A percentile compares a stretch with the other conserved stretches of the same genome.
phyloP scores from a whole-genome alignment of 2,329 filamentous ascomycete genomes.

The Colletotrichum sp. region DNA sequence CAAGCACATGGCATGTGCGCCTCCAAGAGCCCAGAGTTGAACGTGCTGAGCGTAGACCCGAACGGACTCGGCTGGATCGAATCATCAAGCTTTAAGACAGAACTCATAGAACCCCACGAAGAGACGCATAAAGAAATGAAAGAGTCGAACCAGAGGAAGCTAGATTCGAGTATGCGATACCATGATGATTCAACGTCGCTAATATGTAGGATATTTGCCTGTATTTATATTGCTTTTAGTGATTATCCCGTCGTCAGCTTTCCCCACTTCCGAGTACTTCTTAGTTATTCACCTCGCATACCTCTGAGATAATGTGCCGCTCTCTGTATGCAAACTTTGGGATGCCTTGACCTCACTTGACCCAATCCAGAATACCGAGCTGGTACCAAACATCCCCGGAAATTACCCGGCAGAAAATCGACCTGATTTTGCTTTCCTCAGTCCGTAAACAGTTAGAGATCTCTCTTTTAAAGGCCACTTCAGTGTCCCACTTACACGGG shows the following conservation, averaged over 20 bases:
- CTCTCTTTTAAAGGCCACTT: not conserved
- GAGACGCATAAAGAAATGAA: too few relatives aligned
- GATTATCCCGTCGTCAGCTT: not conserved
- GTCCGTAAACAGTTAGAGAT: not conserved
- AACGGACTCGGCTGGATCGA: not conserved
- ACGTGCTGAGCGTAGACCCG: not conserved
- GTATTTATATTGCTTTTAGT: not conserved
- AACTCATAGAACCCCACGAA: not conserved
- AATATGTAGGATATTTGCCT: not conserved
- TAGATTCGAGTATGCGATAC: too few relatives aligned
- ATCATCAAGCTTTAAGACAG: too few relatives aligned
- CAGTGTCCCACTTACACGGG: not conserved
- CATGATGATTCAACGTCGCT: too few relatives aligned
- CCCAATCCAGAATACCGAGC: not conserved
- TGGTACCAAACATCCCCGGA: not conserved
- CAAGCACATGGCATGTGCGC: fast-evolving
- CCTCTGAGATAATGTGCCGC: not conserved
- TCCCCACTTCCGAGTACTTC: not conserved
- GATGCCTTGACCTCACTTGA: not conserved
- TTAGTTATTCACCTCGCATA: not conserved
- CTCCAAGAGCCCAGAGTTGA: not conserved
- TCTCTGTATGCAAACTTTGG: not conserved
- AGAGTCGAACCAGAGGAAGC: too few relatives aligned
- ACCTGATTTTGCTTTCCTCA: not conserved
- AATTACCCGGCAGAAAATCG: not conserved